Evolutionary conservation across 768 basidiomycete species (phyloP).

Genomic region (Leccinum subtestaceum): DNA sequence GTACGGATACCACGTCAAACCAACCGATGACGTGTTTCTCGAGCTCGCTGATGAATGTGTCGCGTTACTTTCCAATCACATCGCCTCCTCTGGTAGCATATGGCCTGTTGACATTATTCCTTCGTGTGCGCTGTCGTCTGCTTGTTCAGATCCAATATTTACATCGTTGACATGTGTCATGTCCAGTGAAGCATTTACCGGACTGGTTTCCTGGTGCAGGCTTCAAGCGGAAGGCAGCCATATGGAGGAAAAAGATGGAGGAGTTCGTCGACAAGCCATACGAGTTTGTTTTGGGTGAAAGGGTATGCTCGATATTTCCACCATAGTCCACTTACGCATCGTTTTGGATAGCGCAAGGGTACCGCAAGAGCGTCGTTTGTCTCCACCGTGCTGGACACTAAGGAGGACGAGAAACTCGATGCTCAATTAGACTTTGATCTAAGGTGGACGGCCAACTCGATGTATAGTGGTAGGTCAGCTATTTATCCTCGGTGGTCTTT

Average conservation of each 20-base stretch:
- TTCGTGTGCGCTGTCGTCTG: conserved; percentile 22
- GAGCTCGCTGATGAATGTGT: conserved; percentile 43
- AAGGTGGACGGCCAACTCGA: conserved; percentile 82
- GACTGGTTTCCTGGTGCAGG: conserved; percentile 65
- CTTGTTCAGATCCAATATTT: too few species aligned
- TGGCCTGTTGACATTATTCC: conserved; percentile 43
- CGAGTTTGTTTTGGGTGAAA: conserved; percentile 51
- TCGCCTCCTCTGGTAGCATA: conserved; percentile 42
- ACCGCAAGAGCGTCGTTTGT: conserved; percentile 40
- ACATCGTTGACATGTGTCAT: not conserved
- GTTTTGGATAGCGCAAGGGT: conserved; percentile 32
- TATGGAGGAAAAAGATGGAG: conserved; percentile 63
- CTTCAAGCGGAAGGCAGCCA: conserved; percentile 58
- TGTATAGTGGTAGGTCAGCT: conserved; percentile 50
- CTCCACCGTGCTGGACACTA: conserved; percentile 49
- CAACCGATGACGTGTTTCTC: conserved; percentile 41
- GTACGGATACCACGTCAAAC: conserved; percentile 54
- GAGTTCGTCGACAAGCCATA: conserved; percentile 65
- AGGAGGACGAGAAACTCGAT: conserved; percentile 9
- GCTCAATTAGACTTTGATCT: conserved; percentile 59
- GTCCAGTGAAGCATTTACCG: conserved; percentile 53
- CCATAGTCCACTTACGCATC: not conserved
- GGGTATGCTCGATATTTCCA: conserved; percentile 39
- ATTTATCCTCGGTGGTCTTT: not conserved
- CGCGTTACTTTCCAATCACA: conserved; percentile 40